Evolutionary conservation across 176 grass and related monocot genomes (phyloP), one percentile per base, ranked within the genome.

Genomic region (Oryza rufipogon): DNA sequence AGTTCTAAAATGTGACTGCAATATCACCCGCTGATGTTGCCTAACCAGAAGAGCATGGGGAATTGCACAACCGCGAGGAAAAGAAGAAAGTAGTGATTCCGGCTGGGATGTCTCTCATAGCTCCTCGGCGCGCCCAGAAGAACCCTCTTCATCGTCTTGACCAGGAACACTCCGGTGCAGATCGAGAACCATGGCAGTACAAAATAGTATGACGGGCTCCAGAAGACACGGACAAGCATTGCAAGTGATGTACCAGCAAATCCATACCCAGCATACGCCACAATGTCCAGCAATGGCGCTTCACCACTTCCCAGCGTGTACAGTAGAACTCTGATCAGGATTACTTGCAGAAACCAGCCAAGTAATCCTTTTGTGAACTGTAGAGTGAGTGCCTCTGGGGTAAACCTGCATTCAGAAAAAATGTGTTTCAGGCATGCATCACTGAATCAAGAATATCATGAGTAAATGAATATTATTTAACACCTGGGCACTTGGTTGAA

Each of bases 61-160:
- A 97, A 92, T 39, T 94, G 92, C 1, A 81, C 86, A n/a, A 91
- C 38, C 0, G 81, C 90, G 3, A 94, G 83, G 77, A 92, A 92
- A 22, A 94, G 92, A 38, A 97, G 86, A 66, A 97, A 81, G 66
- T 90, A 97, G 89, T 97, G 90, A 56, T 91, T 90, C 61, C 88
- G 64, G 68, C 34, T 82, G 28, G 68, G 68, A 45, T 82, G 68
- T 13, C 68, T 82, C 78, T 92, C 90, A 11, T 91, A 97, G 52
- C 81, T 82, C 68, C 67, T 87, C 2, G 73, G 47, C 2, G 79
- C 86, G 0, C 84, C 84, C 10, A 88, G 90, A 64, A 97, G 54
- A 60, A 94, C 88, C 88, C 88, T 85, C 36, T 92, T 94, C 81
- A 92, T 92, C 8, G 90, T 94, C 85, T 92, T 97, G 71, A 94